A percentile compares a stretch with the other conserved stretches of the same genome.
Evolutionary conservation across 352 stramenopile species (phyloP).

Genomic region (Pythium brassicae): DNA sequence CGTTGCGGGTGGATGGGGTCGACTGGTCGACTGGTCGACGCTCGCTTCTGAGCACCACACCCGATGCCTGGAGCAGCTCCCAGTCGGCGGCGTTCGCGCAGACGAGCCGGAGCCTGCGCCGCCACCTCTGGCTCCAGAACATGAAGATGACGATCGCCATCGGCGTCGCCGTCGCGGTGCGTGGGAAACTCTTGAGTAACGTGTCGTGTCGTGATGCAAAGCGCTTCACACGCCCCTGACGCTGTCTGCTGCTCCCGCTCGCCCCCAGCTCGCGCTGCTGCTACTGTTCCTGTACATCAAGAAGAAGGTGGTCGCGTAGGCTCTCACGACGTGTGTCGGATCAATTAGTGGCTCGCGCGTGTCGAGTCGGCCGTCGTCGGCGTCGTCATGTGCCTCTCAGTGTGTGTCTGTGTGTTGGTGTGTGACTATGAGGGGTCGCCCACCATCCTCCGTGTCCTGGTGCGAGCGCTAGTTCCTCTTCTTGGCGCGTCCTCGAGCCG

Average conservation of each 20-base stretch:
- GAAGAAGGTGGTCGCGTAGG: conserved; percentile 32
- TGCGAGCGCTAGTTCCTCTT: no score
- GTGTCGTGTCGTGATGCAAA: no score
- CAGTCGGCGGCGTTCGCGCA: conserved; percentile 80
- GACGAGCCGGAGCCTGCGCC: conserved; percentile 75
- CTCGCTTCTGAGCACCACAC: no score
- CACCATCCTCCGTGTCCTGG: no score
- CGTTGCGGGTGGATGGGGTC: no score
- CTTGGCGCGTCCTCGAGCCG: no score
- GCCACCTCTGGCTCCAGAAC: conserved; percentile 84
- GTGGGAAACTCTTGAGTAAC: conserved; percentile 10
- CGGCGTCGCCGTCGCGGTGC: conserved; percentile 59
- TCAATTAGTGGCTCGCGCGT: conserved; percentile 9
- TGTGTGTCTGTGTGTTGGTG: not conserved
- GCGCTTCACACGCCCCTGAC: not conserved
- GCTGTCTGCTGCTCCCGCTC: conserved; percentile 1
- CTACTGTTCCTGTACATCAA: conserved; percentile 56
- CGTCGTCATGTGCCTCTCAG: not conserved
- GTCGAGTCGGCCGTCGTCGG: not conserved
- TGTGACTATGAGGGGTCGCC: no score
- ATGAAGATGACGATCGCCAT: conserved; percentile 86
- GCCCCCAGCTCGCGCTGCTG: conserved; percentile 41
- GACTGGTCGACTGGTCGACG: no score
- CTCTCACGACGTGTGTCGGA: not conserved
- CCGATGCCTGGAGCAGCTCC: conserved; percentile 32